Evolutionary conservation across 305 asterid genomes (phyloP).

Genomic region (Rubia peregrina): DNA sequence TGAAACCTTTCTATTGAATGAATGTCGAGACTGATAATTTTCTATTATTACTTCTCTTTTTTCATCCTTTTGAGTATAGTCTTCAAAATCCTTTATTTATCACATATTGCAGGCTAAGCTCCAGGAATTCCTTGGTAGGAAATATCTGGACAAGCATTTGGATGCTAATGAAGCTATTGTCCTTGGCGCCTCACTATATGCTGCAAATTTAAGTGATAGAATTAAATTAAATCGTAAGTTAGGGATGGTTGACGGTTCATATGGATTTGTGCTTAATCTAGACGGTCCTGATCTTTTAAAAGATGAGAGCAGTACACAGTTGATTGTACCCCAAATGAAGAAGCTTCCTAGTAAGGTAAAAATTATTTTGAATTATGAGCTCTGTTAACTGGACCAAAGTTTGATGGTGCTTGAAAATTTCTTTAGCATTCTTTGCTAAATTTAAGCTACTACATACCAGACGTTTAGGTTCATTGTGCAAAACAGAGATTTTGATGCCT

Average conservation of each 20-base stretch:
- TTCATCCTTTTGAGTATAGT: not conserved
- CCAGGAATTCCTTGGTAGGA: conserved; percentile 94
- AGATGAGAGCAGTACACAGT: conserved; percentile 81
- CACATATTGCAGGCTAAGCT: conserved; percentile 67
- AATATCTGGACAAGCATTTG: conserved; percentile 83
- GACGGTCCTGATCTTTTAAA: conserved; percentile 71
- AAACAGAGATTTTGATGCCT: conserved; percentile 83
- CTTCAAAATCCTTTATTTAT: conserved; percentile 13
- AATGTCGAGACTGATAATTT: not conserved
- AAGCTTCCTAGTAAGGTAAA: conserved; percentile 92
- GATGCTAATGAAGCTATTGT: conserved; percentile 98
- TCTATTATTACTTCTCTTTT: not conserved
- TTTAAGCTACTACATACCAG: conserved; percentile 29
- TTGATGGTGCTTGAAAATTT: not conserved
- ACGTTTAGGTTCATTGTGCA: conserved; percentile 85
- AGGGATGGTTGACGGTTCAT: too few relatives aligned
- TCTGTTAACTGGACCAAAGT: not conserved
- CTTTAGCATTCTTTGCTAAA: not conserved
- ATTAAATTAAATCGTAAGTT: too few relatives aligned
- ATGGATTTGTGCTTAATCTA: conserved; percentile 33
- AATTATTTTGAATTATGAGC: not conserved
- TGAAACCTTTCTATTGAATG: not conserved
- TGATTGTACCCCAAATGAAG: conserved; percentile 93
- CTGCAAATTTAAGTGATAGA: too few relatives aligned
- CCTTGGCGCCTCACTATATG: conserved; percentile 72